phyloP scores from a whole-genome alignment of 2,329 filamentous ascomycete genomes.

The Chrysoporthe cubensis region DNA sequence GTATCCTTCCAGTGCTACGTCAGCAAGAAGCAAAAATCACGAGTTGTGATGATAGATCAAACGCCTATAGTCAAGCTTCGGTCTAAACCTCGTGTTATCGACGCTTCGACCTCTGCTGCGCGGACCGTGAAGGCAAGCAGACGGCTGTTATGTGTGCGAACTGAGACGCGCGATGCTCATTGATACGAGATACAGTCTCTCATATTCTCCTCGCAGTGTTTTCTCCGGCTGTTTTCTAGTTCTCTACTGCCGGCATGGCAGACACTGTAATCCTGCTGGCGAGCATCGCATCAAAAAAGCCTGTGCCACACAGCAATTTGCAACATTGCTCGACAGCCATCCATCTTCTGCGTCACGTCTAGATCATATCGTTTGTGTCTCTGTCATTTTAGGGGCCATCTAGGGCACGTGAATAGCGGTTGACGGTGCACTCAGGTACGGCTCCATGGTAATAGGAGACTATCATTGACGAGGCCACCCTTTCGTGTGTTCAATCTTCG shows the following conservation, averaged over 20 bases:
- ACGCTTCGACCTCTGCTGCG: background rate
- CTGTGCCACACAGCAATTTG: background rate
- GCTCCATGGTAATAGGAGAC: slow-evolving; percentile 10
- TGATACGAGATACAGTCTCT: background rate
- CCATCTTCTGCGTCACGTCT: background rate
- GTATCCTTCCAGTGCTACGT: background rate
- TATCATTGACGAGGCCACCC: background rate
- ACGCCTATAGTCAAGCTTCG: no score
- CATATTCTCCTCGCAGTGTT: background rate
- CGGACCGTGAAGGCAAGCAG: background rate
- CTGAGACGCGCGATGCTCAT: background rate
- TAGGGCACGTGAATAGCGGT: background rate
- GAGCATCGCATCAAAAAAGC: background rate
- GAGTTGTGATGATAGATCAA: background rate
- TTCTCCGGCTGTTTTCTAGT: background rate
- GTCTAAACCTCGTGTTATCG: background rate
- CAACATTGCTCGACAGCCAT: background rate
- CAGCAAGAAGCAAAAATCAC: background rate
- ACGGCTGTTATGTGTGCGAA: background rate
- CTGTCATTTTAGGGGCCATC: slow-evolving; percentile 7
- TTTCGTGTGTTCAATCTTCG: background rate
- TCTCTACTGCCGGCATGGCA: background rate
- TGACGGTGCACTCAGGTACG: slow-evolving; percentile 4
- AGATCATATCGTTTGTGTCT: background rate
- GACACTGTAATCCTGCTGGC: background rate